Evolutionary conservation across 306 rosid species (phyloP).

Genomic region (Echinosophora koreensis): DNA sequence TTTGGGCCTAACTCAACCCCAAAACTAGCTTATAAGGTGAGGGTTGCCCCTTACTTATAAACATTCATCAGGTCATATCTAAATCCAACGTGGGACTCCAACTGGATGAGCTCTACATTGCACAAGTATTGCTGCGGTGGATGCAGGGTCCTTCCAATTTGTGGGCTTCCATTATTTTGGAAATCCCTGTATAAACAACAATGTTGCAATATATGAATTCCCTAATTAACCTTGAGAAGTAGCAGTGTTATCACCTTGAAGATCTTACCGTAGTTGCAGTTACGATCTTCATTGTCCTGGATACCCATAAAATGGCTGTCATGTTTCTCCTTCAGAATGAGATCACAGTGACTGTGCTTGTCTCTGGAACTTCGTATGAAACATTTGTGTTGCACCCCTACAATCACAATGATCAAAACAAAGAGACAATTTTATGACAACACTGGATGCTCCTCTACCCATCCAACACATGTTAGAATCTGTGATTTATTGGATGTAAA

Average conservation of each 20-base stretch:
- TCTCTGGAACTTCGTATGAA: background rate
- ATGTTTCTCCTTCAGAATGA: background rate
- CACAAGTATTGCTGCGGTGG: too few species aligned
- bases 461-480: background rate
- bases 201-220: background rate
- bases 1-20: too few species aligned
- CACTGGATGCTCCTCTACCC: background rate
- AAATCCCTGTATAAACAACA: too few species aligned
- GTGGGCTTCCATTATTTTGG: too few species aligned
- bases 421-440: background rate
- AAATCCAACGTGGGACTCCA: too few species aligned
- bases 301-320: background rate
- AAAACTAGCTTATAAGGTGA: too few species aligned
- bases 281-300: background rate
- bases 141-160: too few species aligned
- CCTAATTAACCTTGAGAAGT: background rate
- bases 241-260: slow-evolving; percentile 11
- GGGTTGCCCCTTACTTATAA: too few species aligned
- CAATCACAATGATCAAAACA: background rate
- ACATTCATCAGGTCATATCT: too few species aligned
- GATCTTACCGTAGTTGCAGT: slow-evolving; percentile 27
- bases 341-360: background rate
- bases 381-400: background rate
- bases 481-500: background rate
- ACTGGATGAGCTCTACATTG: too few species aligned